phyloP scores from a whole-genome alignment of 2,329 filamentous ascomycete genomes.

The Teratosphaeria destructans region DNA sequence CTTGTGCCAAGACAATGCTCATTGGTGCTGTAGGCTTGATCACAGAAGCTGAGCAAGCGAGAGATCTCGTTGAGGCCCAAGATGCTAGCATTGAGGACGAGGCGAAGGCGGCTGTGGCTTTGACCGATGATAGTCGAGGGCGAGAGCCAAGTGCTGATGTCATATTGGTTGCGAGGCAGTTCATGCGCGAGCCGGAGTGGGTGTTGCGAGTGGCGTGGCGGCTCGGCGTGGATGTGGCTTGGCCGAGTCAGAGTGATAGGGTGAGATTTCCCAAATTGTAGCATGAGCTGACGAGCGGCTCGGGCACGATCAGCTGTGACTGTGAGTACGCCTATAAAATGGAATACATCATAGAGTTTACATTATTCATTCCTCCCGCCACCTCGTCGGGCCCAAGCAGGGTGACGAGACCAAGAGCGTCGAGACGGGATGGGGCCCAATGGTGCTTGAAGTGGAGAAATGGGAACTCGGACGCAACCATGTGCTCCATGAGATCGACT shows the following conservation, averaged over 20 bases:
- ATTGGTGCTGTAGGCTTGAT: constrained; percentile 46
- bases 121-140: constrained; percentile 24
- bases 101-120: constrained; percentile 23
- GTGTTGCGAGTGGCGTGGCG: constrained; percentile 41
- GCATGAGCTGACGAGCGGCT: background rate
- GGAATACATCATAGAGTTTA: background rate
- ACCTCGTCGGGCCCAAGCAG: background rate
- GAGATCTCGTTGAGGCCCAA: constrained; percentile 32
- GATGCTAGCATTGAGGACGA: constrained; percentile 10
- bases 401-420: too few species aligned
- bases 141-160: constrained; percentile 35
- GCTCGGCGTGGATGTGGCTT: constrained; percentile 38
- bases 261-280: constrained; percentile 20
- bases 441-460: too few species aligned
- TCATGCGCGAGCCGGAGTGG: constrained; percentile 47
- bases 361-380: background rate
- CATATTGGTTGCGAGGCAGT: constrained; percentile 43
- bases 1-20: constrained; percentile 30
- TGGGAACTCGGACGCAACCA: too few species aligned
- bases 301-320: background rate
- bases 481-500: too few species aligned
- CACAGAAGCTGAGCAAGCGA: constrained; percentile 42
- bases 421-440: too few species aligned
- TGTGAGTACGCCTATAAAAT: background rate
- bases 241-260: constrained; percentile 38